Evolutionary conservation across 2,329 filamentous ascomycete species (phyloP), one percentile per base, ranked within the genome.

Genomic region (Ophiostoma ips): DNA sequence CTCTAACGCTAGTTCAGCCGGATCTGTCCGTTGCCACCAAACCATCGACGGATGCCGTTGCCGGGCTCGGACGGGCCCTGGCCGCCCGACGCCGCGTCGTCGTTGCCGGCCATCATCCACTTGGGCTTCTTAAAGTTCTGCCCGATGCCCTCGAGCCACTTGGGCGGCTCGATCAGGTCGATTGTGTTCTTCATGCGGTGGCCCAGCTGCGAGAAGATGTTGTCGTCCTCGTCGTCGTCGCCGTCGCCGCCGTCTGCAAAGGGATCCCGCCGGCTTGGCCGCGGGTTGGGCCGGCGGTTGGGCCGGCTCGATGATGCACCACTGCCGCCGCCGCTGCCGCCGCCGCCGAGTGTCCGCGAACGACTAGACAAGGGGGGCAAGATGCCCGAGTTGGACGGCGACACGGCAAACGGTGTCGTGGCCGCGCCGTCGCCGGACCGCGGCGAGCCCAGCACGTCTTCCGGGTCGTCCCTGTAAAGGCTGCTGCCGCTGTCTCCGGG

Each of bases 161-260:
- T 81, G 0, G 92, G 90, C 30, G 82, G 75, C 48, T 88, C 83
- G 2, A 87, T 75, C 0, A 80, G 84, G 54, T 96, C 90, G 48
- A 96, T 79, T 0, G 92, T 96, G 61, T 98, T 98, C 65, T 82
- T 85, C 58, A 98, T 81, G 34, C 90, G 76, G 61, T 94, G 85
- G 0, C 85, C 81, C 54, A 96, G 79, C 33, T 83, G 82, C 56
- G 85, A 77, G 60, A 96, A 88, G 64, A 95, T 87, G 56, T 82
- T 87, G 50, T 87, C 85, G 13, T 88, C 81, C 31, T 85, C 82
- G 1, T 77, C 72, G n/a, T 77, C 75, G 8, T 75, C 73, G 0
- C 35, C 65, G 56, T 28, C 64, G 44, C 33, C 59, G 41, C 19
- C 46, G 30, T 36, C 34, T n/a, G n/a, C n/a, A n/a, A 19, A 34